These are phyloP conservation scores for Pseudocercospora eumusae DNA, from an alignment of 2,329 filamentous ascomycete species.

Conservation along the genomic window DNA sequence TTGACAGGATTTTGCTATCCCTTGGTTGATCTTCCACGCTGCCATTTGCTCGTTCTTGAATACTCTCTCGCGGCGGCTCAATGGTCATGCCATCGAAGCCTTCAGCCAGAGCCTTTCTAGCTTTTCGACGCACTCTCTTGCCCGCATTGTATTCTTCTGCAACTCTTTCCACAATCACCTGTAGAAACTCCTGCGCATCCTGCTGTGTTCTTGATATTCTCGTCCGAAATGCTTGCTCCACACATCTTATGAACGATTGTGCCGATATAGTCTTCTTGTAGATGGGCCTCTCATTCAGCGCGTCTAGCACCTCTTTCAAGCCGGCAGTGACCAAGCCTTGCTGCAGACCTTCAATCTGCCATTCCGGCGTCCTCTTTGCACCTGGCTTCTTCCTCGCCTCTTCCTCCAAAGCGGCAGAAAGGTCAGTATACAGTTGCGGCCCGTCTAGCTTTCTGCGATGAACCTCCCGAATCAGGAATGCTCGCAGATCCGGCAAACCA, in stretches of 20 bases:
- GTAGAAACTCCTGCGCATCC: slow-evolving; percentile 95
- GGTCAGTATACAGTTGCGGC: slow-evolving; percentile 70
- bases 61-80: neutral
- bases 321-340: slow-evolving; percentile 80
- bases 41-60: neutral
- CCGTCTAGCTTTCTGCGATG: slow-evolving; percentile 82
- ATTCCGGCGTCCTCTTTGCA: slow-evolving; percentile 42
- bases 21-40: slow-evolving; percentile 10
- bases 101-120: slow-evolving; percentile 38
- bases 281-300: slow-evolving; percentile 88
- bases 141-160: slow-evolving; percentile 94
- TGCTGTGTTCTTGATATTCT: slow-evolving; percentile 93
- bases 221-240: slow-evolving; percentile 85
- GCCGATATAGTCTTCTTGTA: slow-evolving; percentile 92
- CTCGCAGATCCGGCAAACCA: slow-evolving; percentile 80
- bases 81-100: neutral
- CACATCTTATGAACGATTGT: slow-evolving; percentile 74
- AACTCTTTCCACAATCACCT: slow-evolving; percentile 87
- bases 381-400: slow-evolving; percentile 61
- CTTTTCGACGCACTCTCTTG: slow-evolving; percentile 66
- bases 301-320: slow-evolving; percentile 88
- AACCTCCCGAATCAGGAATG: slow-evolving; percentile 90
- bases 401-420: slow-evolving; percentile 52
- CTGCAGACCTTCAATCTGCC: slow-evolving; percentile 64
- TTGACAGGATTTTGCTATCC: slow-evolving; percentile 25